Percentiles rank a stretch among this genome's conserved stretches.
These are phyloP conservation scores for Globisporangium rhizosaccharum DNA, from an alignment of 352 stramenopile species.

Conservation along the genomic window DNA sequence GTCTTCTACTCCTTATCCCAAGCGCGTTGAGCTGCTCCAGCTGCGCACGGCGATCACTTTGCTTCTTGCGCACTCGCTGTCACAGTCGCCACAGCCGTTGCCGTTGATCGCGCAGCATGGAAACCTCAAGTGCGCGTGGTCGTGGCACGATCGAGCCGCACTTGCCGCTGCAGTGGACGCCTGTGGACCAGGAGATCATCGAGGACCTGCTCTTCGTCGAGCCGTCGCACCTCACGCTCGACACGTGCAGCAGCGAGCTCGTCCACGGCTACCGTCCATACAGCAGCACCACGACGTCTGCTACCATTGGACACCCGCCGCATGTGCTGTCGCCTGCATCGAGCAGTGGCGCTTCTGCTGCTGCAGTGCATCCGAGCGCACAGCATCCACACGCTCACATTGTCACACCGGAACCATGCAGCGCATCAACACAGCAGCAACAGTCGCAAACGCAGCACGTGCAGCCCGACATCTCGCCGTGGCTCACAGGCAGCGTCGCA, in stretches of 20 bases:
- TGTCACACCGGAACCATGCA: neutral
- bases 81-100: no score
- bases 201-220: slow-evolving; percentile 35
- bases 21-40: neutral
- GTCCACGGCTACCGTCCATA: neutral
- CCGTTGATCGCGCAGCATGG: neutral
- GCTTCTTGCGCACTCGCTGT: neutral
- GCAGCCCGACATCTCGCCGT: neutral
- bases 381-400: neutral
- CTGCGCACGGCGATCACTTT: neutral
- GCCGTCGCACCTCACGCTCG: neutral
- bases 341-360: no score
- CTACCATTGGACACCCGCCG: no score
- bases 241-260: neutral
- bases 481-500: neutral
- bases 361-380: no score
- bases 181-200: slow-evolving; percentile 48
- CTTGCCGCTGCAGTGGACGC: slow-evolving; percentile 28
- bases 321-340: no score
- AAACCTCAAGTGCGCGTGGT: neutral
- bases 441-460: neutral
- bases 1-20: neutral
- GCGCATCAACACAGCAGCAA: neutral
- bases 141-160: slow-evolving; percentile 1
- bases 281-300: no score